Evolutionary conservation across 345 rosid species (phyloP).

Genomic region (Citrus cavaleriei): DNA sequence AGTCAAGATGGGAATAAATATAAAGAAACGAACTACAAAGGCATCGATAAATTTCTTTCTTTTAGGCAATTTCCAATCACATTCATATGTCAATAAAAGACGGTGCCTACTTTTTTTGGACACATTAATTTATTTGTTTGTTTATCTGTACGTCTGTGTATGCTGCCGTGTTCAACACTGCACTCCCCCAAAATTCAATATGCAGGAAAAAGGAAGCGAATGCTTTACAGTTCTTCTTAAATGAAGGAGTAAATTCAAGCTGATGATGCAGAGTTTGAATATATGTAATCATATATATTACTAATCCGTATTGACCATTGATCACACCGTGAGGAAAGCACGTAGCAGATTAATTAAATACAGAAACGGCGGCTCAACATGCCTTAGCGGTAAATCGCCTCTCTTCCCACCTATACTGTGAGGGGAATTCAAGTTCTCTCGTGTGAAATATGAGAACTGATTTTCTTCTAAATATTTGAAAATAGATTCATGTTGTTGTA

Average conservation of each 20-base stretch:
- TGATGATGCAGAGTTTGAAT: background rate
- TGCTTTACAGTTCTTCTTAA: background rate
- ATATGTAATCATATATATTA: too few species aligned
- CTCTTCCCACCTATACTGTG: too few species aligned
- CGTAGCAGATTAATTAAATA: too few species aligned
- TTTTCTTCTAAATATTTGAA: too few species aligned
- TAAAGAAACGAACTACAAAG: background rate
- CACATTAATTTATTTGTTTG: slow-evolving; percentile 17
- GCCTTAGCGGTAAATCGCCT: too few species aligned
- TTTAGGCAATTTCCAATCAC: background rate
- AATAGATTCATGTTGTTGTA: too few species aligned
- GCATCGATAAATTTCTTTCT: background rate
- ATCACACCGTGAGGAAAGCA: too few species aligned
- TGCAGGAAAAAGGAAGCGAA: background rate
- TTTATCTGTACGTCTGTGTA: background rate
- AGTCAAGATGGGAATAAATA: background rate
- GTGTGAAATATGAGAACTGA: too few species aligned
- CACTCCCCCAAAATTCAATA: slow-evolving; percentile 25
- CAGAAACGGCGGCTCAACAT: too few species aligned
- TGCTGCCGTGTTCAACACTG: slow-evolving; percentile 35
- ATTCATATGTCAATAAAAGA: slow-evolving; percentile 28
- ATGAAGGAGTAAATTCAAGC: background rate
- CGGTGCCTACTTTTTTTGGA: slow-evolving; percentile 56
- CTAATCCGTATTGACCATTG: too few species aligned
- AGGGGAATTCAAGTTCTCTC: too few species aligned